These are phyloP conservation scores for Echinosophora koreensis DNA, from an alignment of 306 rosid species.

Conservation along the genomic window DNA sequence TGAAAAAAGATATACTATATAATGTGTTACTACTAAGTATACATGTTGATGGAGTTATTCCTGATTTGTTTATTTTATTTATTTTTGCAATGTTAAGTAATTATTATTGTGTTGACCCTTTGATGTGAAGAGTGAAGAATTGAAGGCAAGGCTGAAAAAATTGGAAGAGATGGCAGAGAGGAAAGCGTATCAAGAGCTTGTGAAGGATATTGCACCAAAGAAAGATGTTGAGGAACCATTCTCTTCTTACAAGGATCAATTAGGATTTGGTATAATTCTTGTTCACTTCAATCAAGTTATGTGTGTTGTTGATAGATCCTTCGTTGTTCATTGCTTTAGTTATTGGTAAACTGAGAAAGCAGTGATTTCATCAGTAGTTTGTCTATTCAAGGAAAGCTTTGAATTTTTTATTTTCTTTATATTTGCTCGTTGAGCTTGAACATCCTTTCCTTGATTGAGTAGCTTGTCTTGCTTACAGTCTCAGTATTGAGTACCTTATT, in stretches of 20 bases:
- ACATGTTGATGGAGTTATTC: background rate
- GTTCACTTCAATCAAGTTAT: constrained; percentile 27
- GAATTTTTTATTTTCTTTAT: too few relatives aligned
- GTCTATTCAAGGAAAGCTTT: too few relatives aligned
- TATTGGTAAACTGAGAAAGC: constrained; percentile 2
- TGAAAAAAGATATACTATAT: background rate
- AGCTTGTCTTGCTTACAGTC: constrained; percentile 33
- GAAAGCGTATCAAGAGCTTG: constrained; percentile 85
- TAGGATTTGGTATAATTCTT: constrained; percentile 73
- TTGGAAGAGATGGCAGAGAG: constrained; percentile 80
- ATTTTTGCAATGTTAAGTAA: background rate
- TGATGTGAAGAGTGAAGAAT: constrained; percentile 76
- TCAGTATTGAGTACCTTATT: constrained; percentile 9
- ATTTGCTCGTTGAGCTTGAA: background rate
- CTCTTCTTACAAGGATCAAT: constrained; percentile 91
- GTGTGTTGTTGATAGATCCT: background rate
- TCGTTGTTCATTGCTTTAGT: background rate
- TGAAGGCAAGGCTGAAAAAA: constrained; percentile 75
- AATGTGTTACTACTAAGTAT: background rate
- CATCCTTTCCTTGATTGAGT: constrained; percentile 21
- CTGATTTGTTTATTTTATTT: background rate
- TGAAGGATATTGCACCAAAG: constrained; percentile 74
- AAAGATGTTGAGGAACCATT: constrained; percentile 70
- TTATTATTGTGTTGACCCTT: constrained; percentile 21
- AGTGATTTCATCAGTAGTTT: constrained; percentile 4